Base-by-base conservation (phyloP, 345 rosid genomes). In the Anastatica hierochuntica region DNA sequence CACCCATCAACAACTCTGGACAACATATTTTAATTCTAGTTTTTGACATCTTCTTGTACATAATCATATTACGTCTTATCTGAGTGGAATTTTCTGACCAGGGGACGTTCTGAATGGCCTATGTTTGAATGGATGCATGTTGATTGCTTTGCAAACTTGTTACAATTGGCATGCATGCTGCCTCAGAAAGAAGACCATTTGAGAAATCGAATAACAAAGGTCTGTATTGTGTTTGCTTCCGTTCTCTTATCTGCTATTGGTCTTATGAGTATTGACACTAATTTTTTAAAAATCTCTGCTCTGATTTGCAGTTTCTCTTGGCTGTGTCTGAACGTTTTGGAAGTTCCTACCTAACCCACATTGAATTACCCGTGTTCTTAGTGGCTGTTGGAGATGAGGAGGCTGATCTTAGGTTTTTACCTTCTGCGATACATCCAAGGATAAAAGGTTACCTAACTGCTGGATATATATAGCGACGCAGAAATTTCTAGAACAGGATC, bases 71-170 rank as follows among this genome's bases (percentile, higher is more conserved):
- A 31, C 43, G n/a, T 40, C 39, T 34, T 57, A 14, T 42, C 58
- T 49, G 31, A 56, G 37, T 24, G 46, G 31, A 56, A 30, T 43
- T 33, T 21, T 70, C 41, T 64, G 31, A 38, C 39, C 60, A 84
- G 98, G 81, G 92, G 85, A 58, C 75, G 59, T 59, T 72, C 76
- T 14, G 92, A 82, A 61, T 90, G 98, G 98, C 87, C 80, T 40
- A 74, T 73, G 65, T 90, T 90, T 74, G 95, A 84, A 63, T 90
- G 98, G 98, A 77, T 87, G 80, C 85, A 84, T 75, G 77, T 73
- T 4, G 89, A 84, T 63, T 90, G 98, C 90, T 79, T 87, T 70
- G 80, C 96, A 52, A 78, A 70, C 71, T 71, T 90, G 72, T 75
- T 87, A 66, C 84, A 81, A 56, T 69, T 90, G 63, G 74, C 81